Percentiles rank a stretch among this genome's conserved stretches.
Conservation (phyloP, 169 alveolate species). For the Condylostoma magnum region DNA sequence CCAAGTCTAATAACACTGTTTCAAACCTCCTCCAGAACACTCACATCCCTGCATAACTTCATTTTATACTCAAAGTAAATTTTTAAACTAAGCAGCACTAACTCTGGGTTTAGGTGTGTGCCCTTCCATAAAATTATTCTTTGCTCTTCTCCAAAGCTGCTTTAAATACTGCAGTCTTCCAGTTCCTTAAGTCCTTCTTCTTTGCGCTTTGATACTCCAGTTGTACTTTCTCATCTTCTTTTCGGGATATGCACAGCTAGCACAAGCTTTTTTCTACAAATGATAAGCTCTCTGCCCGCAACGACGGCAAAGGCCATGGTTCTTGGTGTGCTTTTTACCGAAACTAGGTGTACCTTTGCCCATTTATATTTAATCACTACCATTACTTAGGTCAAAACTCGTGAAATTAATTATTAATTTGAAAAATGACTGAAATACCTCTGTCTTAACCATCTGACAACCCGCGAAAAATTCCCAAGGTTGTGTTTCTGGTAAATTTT, state of each 20-base stretch:
- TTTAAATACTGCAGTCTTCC: slow-evolving; percentile 96
- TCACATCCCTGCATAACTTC: too few species aligned
- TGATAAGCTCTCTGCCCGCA: slow-evolving; percentile 95
- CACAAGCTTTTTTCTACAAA: slow-evolving; percentile 94
- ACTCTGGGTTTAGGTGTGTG: too few species aligned
- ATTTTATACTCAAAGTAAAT: too few species aligned
- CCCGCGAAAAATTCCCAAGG: slow-evolving; percentile 68
- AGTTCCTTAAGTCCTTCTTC: slow-evolving; percentile 96
- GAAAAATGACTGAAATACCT: too few species aligned
- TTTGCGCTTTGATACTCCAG: slow-evolving; percentile 95
- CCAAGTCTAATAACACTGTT: too few species aligned
- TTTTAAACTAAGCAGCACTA: too few species aligned
- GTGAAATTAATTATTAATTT: too few species aligned
- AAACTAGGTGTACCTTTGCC: slow-evolving; percentile 97
- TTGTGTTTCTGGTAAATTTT: slow-evolving; percentile 50
- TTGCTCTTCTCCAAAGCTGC: slow-evolving; percentile 92
- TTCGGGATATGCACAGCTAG: slow-evolving; percentile 95
- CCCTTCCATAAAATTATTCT: slow-evolving; percentile 96
- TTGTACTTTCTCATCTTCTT: slow-evolving; percentile 94
- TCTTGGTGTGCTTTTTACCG: slow-evolving; percentile 95
- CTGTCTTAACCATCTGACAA: slow-evolving; percentile 42
- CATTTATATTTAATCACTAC: too few species aligned
- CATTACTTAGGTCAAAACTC: too few species aligned
- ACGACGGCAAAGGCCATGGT: slow-evolving; percentile 96
- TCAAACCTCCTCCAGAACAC: too few species aligned